These are phyloP conservation scores for Boletus pseudo-olivaceus DNA, from an alignment of 768 basidiomycete species.

Conservation along the genomic window DNA sequence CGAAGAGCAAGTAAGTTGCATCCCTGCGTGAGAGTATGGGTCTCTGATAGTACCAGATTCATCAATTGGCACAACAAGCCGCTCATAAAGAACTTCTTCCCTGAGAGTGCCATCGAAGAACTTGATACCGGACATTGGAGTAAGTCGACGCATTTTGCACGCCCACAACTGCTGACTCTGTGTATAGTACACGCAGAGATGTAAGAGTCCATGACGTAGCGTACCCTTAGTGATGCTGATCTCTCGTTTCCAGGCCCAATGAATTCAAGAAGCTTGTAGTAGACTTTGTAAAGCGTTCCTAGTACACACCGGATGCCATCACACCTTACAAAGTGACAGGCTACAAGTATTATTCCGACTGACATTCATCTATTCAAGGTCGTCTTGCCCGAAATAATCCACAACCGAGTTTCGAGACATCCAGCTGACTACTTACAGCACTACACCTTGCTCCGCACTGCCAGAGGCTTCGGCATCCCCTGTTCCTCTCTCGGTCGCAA, in stretches of 20 bases:
- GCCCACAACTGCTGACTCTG: slow-evolving; percentile 4
- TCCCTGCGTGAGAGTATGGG: not conserved
- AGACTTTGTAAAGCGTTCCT: slow-evolving; percentile 22
- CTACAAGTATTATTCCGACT: not conserved
- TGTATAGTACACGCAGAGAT: slow-evolving; percentile 75
- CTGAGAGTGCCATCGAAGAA: slow-evolving; percentile 54
- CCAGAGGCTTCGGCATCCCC: slow-evolving; percentile 6
- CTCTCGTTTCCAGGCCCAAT: slow-evolving; percentile 39
- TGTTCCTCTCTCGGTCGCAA: not conserved
- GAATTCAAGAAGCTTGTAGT: slow-evolving; percentile 48
- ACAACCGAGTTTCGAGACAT: not conserved
- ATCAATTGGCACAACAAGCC: slow-evolving; percentile 71
- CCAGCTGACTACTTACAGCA: not conserved
- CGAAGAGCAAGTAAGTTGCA: slow-evolving; percentile 60
- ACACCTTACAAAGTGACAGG: not conserved
- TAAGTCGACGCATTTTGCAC: slow-evolving; percentile 31
- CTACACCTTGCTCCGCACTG: not conserved
- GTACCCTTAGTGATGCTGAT: not conserved
- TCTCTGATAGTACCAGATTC: slow-evolving; percentile 44
- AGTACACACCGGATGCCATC: slow-evolving; percentile 7
- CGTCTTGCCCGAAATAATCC: too few relatives aligned
- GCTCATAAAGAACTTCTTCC: slow-evolving; percentile 66
- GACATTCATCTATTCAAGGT: not conserved
- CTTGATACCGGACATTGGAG: slow-evolving; percentile 89
- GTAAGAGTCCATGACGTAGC: slow-evolving; percentile 29